phyloP scores from a whole-genome alignment of 345 rosid genomes.

The Abelmoschus esculentus region DNA sequence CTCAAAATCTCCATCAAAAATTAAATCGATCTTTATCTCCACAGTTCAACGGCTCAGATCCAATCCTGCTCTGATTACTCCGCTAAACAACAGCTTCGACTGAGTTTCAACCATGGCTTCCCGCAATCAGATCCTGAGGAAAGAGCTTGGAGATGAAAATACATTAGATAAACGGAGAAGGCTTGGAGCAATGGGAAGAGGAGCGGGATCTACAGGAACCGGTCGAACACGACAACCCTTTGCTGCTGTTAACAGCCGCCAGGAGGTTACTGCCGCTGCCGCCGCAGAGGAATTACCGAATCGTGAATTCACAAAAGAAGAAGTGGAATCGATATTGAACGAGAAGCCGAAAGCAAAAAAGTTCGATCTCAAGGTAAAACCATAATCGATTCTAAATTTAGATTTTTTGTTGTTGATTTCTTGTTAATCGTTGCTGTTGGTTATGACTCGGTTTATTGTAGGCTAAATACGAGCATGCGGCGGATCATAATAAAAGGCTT shows the following conservation, averaged over 20 bases:
- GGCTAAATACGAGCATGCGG: slow-evolving; percentile 56
- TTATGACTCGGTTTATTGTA: slow-evolving; percentile 14
- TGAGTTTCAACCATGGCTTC: slow-evolving; percentile 36
- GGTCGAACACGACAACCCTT: slow-evolving; percentile 52
- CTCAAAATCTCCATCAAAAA: neutral
- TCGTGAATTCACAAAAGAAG: slow-evolving; percentile 66
- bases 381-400: neutral
- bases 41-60: slow-evolving; percentile 8
- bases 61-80: neutral
- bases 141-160: slow-evolving; percentile 34
- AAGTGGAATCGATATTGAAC: slow-evolving; percentile 58
- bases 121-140: slow-evolving; percentile 76
- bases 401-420: neutral
- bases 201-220: slow-evolving; percentile 23
- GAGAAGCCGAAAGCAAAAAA: slow-evolving; percentile 64
- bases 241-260: slow-evolving; percentile 35
- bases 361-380: slow-evolving; percentile 68
- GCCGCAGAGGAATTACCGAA: slow-evolving; percentile 34
- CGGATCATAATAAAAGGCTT: slow-evolving; percentile 54
- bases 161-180: slow-evolving; percentile 67
- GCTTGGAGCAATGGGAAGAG: slow-evolving; percentile 32
- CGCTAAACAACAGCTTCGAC: no score
- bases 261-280: slow-evolving; percentile 26
- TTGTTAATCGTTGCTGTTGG: neutral
- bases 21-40: neutral